These are phyloP conservation scores for Blastobotrys capitulatus DNA, from an alignment of 1,139 yeast species.

Conservation along the genomic window DNA sequence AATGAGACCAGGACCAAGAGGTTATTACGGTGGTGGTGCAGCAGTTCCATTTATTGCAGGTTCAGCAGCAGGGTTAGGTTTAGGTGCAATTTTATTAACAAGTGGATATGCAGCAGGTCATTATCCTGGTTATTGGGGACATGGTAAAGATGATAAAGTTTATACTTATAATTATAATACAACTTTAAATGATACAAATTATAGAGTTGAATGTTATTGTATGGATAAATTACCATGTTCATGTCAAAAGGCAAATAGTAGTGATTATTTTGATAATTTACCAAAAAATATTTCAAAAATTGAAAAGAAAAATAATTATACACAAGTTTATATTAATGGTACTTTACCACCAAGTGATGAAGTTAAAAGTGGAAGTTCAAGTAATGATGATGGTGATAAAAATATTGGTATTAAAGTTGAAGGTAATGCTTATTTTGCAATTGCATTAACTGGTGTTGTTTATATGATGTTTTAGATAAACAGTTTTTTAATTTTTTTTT, in stretches of 20 bases:
- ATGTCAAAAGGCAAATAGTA: slow-evolving; percentile 19
- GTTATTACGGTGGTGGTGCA: slow-evolving; percentile 25
- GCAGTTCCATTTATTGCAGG: slow-evolving; percentile 22
- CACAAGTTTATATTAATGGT: slow-evolving; percentile 20
- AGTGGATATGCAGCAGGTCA: slow-evolving; percentile 4
- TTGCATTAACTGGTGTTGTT: slow-evolving; percentile 1
- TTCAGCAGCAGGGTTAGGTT: slow-evolving; percentile 20
- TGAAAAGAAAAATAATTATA: slow-evolving; percentile 9
- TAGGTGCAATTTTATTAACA: slow-evolving; percentile 15
- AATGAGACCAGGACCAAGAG: slow-evolving; percentile 13
- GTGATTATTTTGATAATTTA: slow-evolving; percentile 19
- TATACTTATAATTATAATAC: slow-evolving; percentile 22
- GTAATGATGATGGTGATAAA: no score
- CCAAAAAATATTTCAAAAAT: slow-evolving; percentile 15
- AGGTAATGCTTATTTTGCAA: slow-evolving; percentile 4
- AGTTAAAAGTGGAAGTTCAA: neutral
- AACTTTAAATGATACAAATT: slow-evolving; percentile 21
- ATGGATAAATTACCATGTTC: slow-evolving; percentile 23
- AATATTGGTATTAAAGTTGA: slow-evolving; percentile 4
- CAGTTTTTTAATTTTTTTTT: no score
- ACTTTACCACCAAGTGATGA: slow-evolving; percentile 13
- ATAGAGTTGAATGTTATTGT: slow-evolving; percentile 23
- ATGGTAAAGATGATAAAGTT: slow-evolving; percentile 12
- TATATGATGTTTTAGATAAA: slow-evolving; percentile 6
- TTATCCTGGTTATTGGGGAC: slow-evolving; percentile 26